Evolutionary conservation across 805 yeast species (phyloP).

Genomic region (Starmerella vitae): DNA sequence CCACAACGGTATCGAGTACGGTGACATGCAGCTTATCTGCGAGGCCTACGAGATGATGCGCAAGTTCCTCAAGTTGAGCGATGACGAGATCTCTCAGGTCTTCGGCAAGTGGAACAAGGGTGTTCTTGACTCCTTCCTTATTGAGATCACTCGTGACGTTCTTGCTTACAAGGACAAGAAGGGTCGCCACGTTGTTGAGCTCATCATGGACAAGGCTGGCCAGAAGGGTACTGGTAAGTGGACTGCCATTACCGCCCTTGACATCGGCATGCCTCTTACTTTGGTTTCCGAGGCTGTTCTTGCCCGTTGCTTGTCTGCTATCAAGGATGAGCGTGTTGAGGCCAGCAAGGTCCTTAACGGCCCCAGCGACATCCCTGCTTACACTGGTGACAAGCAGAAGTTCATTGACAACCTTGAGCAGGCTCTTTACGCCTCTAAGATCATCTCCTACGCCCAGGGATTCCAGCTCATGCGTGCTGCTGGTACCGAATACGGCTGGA

Average conservation of each 20-base stretch:
- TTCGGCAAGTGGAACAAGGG: constrained; percentile 92
- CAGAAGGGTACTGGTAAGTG: constrained; percentile 99
- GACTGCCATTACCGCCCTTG: constrained; percentile 97
- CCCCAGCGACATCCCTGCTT: constrained; percentile 47
- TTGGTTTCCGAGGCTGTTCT: constrained; percentile 98
- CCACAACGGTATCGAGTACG: constrained; percentile 98
- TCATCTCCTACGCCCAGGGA: constrained; percentile 97
- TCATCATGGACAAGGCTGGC: constrained; percentile 93
- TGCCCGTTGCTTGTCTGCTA: constrained; percentile 86
- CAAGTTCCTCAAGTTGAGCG: constrained; percentile 79
- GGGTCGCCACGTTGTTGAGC: constrained; percentile 88
- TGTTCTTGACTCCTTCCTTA: constrained; percentile 89
- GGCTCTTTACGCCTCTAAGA: constrained; percentile 96
- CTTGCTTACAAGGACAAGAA: constrained; percentile 78
- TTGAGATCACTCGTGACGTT: constrained; percentile 94
- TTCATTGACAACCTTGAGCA: constrained; percentile 91
- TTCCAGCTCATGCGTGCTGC: constrained; percentile 99
- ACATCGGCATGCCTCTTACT: constrained; percentile 96
- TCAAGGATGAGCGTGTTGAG: constrained; percentile 78
- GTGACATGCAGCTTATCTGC: constrained; percentile 98
- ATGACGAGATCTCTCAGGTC: constrained; percentile 87
- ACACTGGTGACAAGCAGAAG: constrained; percentile 60
- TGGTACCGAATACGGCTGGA: constrained; percentile 93
- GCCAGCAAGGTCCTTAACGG: constrained; percentile 74
- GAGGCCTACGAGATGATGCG: constrained; percentile 95